Percentiles rank a stretch among this genome's conserved stretches.
Conservation (phyloP, 129 eudicot species). For the Tagetes patula region DNA sequence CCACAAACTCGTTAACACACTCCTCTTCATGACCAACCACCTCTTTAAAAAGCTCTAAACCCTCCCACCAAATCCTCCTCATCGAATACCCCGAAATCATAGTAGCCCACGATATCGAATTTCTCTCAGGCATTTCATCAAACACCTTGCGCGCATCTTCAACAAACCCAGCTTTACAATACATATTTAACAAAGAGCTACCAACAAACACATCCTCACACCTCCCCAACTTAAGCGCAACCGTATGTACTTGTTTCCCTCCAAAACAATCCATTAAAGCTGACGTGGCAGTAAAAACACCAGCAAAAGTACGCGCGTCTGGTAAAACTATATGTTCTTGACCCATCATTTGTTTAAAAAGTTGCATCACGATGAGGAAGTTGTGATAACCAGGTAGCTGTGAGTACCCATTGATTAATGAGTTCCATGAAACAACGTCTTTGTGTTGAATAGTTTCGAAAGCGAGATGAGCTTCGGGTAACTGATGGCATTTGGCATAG, state of each 20-base stretch:
- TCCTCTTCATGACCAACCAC: conserved; percentile 44
- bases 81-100: conserved; percentile 82
- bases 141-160: conserved; percentile 72
- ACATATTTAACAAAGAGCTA: conserved; percentile 69
- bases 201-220: conserved; percentile 66
- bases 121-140: conserved; percentile 78
- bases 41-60: conserved; percentile 51
- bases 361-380: conserved; percentile 39
- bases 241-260: conserved; percentile 54
- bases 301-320: conserved; percentile 60
- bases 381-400: conserved; percentile 45
- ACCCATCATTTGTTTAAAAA: conserved; percentile 47
- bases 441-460: conserved; percentile 49
- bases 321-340: conserved; percentile 44
- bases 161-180: conserved; percentile 62
- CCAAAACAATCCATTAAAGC: conserved; percentile 34
- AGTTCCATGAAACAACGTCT: conserved; percentile 80
- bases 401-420: conserved; percentile 62
- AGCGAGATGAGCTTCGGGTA: conserved; percentile 56
- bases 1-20: conserved; percentile 58
- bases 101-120: conserved; percentile 82
- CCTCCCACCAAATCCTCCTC: conserved; percentile 51
- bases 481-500: conserved; percentile 71
- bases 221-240: conserved; percentile 43
- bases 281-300: conserved; percentile 57